Conservation (phyloP, 805 yeast genomes). For the Starmerella khaoyaiensis region DNA sequence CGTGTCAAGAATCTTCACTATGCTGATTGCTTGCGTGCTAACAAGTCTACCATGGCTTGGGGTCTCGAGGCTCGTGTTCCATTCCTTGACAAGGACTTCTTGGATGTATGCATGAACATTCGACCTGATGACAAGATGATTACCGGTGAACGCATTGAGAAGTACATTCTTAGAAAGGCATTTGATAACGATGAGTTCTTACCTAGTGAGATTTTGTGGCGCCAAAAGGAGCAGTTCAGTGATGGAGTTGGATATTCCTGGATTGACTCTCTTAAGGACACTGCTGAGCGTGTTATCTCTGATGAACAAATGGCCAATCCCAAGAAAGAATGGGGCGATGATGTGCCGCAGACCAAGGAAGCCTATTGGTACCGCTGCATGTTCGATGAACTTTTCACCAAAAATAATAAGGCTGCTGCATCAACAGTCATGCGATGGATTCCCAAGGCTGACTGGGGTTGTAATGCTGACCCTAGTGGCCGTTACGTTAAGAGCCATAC, state of each 20-base stretch:
- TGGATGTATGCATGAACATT: slow-evolving; percentile 86
- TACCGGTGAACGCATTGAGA: slow-evolving; percentile 67
- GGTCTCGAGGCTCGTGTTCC: slow-evolving; percentile 99
- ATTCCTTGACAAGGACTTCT: slow-evolving; percentile 86
- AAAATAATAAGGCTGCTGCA: slow-evolving; percentile 80
- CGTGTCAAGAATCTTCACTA: slow-evolving; percentile 95
- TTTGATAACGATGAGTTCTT: slow-evolving; percentile 88
- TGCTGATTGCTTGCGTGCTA: slow-evolving; percentile 96
- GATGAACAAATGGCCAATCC: slow-evolving; percentile 88
- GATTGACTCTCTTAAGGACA: slow-evolving; percentile 95
- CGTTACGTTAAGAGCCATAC: slow-evolving; percentile 90
- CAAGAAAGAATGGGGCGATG: slow-evolving; percentile 91
- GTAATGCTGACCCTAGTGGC: slow-evolving; percentile 97
- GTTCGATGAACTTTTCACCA: slow-evolving; percentile 86
- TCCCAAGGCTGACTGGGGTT: slow-evolving; percentile 99
- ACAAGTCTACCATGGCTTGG: slow-evolving; percentile 99
- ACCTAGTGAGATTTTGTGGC: slow-evolving; percentile 94
- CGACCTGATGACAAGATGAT: slow-evolving; percentile 88
- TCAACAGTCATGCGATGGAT: slow-evolving; percentile 98
- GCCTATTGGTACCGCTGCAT: slow-evolving; percentile 98
- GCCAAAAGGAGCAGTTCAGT: slow-evolving; percentile 99
- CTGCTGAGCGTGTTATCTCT: slow-evolving; percentile 72
- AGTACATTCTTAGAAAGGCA: slow-evolving; percentile 93
- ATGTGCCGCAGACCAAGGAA: slow-evolving; percentile 93
- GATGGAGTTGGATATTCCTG: slow-evolving; percentile 99